Evolutionary conservation across 352 stramenopile genomes (phyloP), one percentile per base, ranked within the genome.

Genomic region (Phytophthora idaei): DNA sequence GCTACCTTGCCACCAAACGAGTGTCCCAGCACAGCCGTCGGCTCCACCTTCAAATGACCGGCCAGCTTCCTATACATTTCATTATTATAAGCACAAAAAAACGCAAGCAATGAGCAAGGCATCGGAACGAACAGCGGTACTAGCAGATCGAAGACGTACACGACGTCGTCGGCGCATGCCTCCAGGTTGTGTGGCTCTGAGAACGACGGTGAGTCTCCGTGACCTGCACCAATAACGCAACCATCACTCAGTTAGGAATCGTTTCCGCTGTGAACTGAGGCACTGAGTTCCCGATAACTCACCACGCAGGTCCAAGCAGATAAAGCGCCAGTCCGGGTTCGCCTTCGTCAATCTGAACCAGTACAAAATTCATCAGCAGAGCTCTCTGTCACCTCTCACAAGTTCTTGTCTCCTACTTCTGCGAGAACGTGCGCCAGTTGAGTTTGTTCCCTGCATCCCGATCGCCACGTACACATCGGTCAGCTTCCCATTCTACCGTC

Each of bases 1-100:
- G 86, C 85, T 57, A 94, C 82, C 54, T 94, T 94, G 42, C 86
- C 86, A 21, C 86, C 85, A 49, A 93, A 94, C 14, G 86, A 94
- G 59, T 94, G 86, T 17, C 86, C 85, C 21, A 90, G 64, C 9
- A 93, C 72, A 6, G 80, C 80, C 44, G 90, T 79, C 9, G 85
- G 84, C 53, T 81, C 69, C 5, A 90, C 71, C 7, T 83, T 67
- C 31, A 94, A 69, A 51, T 81, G 52, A 21, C 75, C 74, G 2
- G 78, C 73, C 25, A 94, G 58, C 9, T 76, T 71, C 5, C 85
- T 94, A 52, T 11, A 49, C 0, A 29, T 34, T 39, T 42, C 36
- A 61, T 53, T 42, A 10, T 14, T 15, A 1, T 21, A 49, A 52
- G 17, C 25, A 64, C 2, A 15, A 28, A 15, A 21, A 36, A 59